Conservation (phyloP, 345 rosid genomes). For the Euphorbia tirucalli region DNA sequence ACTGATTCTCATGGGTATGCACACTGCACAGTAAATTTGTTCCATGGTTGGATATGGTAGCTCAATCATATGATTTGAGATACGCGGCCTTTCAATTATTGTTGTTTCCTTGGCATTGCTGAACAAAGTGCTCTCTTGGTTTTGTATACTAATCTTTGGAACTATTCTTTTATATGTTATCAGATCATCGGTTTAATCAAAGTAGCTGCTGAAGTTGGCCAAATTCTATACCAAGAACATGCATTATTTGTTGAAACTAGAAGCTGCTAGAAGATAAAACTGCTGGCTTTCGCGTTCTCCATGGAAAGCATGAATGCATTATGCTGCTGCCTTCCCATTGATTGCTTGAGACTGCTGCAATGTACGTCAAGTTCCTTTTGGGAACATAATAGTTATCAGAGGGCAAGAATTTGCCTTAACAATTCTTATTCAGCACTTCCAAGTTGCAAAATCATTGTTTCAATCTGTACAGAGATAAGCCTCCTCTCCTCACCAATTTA, state of each 20-base stretch:
- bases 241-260: slow-evolving; percentile 2
- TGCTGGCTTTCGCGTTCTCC: neutral
- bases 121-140: neutral
- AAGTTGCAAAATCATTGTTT: neutral
- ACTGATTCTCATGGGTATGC: neutral
- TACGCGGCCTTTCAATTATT: neutral
- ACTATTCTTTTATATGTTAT: slow-evolving; percentile 2
- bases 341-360: neutral
- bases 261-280: slow-evolving; percentile 1
- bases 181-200: slow-evolving; percentile 22
- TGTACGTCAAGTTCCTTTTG: neutral
- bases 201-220: neutral
- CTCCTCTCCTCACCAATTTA: neutral
- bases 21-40: neutral
- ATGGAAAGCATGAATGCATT: neutral
- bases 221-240: neutral
- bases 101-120: neutral
- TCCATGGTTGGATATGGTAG: neutral
- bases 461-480: neutral
- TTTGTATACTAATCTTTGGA: slow-evolving; percentile 3
- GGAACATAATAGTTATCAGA: neutral
- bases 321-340: slow-evolving; percentile 2
- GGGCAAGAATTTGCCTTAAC: neutral
- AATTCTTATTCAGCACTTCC: neutral
- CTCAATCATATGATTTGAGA: neutral